phyloP scores from a whole-genome alignment of 805 yeast genomes.

The Kuraishia ogatae region DNA sequence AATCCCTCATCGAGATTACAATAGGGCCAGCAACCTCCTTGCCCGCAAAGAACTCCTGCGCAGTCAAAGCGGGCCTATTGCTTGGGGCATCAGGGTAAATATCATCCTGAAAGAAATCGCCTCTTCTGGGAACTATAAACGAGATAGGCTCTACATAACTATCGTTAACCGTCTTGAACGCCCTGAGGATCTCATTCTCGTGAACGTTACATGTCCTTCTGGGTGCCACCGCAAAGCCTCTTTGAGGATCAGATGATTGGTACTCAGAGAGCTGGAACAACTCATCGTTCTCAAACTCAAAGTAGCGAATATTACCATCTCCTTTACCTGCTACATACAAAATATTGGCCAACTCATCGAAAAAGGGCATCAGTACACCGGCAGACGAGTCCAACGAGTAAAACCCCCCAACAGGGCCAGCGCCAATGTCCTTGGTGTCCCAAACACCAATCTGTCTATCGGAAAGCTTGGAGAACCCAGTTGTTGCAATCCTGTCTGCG shows the following conservation, averaged over 20 bases:
- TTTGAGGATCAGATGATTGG: constrained; percentile 85
- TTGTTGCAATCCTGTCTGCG: constrained; percentile 75
- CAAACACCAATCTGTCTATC: constrained; percentile 95
- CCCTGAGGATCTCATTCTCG: constrained; percentile 77
- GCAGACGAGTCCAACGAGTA: constrained; percentile 81
- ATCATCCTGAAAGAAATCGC: constrained; percentile 88
- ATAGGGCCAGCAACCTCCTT: constrained; percentile 78
- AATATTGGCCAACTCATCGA: constrained; percentile 71
- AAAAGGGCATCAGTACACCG: constrained; percentile 89
- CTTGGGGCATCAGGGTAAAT: constrained; percentile 91
- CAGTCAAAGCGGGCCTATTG: constrained; percentile 64
- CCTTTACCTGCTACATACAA: constrained; percentile 94
- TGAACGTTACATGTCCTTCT: constrained; percentile 68
- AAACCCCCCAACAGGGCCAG: constrained; percentile 88
- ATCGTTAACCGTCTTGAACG: constrained; percentile 86
- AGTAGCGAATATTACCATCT: constrained; percentile 95
- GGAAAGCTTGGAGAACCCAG: constrained; percentile 88
- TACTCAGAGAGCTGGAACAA: constrained; percentile 82
- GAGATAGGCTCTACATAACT: constrained; percentile 81
- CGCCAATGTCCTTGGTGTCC: constrained; percentile 67
- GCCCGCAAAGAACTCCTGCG: constrained; percentile 76
- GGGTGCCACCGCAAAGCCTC: constrained; percentile 91
- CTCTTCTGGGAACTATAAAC: constrained; percentile 87
- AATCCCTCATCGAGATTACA: constrained; percentile 61
- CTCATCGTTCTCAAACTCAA: constrained; percentile 79